These are phyloP conservation scores for Agaricus bisporus DNA, from an alignment of 768 basidiomycete species.

Conservation along the genomic window DNA sequence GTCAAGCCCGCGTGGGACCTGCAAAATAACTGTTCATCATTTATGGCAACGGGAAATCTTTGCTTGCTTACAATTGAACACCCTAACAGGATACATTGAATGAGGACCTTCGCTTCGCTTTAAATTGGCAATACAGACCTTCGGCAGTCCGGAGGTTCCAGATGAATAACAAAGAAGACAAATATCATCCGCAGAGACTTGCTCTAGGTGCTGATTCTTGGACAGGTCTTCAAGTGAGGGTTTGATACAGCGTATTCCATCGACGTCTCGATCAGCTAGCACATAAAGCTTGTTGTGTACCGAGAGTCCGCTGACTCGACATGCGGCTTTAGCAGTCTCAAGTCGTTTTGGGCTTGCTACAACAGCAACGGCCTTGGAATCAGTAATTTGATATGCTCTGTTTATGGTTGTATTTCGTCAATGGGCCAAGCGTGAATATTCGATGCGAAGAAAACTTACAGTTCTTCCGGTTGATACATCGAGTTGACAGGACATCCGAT, in stretches of 20 bases:
- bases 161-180: slow-evolving; percentile 1
- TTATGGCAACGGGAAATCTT: too few species aligned
- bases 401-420: background rate
- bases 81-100: background rate
- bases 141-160: background rate
- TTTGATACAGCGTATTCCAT: background rate
- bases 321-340: slow-evolving; percentile 1
- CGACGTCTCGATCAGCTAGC: background rate
- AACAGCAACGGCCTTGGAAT: background rate
- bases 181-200: background rate
- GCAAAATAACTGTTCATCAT: background rate
- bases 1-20: background rate
- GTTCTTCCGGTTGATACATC: slow-evolving; percentile 1
- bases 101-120: background rate
- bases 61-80: background rate
- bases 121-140: background rate
- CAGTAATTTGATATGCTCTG: slow-evolving; percentile 2
- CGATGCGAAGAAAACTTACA: background rate
- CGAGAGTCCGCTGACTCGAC: background rate
- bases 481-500: background rate
- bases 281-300: background rate
- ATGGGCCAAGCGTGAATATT: background rate
- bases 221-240: background rate
- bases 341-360: background rate
- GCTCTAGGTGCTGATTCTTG: background rate